Conservation (phyloP, 2,329 filamentous ascomycete species). For the Colletotrichum endophyticum region DNA sequence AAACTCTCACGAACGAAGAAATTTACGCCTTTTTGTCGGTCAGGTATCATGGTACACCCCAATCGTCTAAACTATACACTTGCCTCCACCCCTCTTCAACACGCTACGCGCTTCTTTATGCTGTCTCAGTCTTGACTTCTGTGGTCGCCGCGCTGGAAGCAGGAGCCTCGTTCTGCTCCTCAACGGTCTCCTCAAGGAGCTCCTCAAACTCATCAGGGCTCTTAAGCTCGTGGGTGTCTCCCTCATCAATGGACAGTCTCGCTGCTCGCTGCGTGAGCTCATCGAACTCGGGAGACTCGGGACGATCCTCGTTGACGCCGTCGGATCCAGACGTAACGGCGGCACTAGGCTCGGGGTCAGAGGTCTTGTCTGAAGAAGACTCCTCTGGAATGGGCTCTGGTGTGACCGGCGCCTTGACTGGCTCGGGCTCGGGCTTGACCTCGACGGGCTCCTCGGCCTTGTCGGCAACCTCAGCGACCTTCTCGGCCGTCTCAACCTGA, state of each 20-base stretch:
- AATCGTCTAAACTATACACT: slow-evolving; percentile 19
- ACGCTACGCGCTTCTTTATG: background rate
- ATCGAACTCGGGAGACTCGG: slow-evolving; percentile 3
- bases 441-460: slow-evolving; percentile 16
- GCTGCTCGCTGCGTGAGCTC: background rate
- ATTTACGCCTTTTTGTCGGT: slow-evolving; percentile 20
- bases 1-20: slow-evolving; percentile 14
- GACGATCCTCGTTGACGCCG: background rate
- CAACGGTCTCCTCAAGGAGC: background rate
- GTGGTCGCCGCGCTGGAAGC: background rate
- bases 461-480: slow-evolving; percentile 22
- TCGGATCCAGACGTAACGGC: background rate
- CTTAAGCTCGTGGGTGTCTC: slow-evolving; percentile 10
- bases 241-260: background rate
- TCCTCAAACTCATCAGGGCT: slow-evolving; percentile 20
- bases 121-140: slow-evolving; percentile 2
- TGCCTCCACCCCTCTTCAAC: background rate
- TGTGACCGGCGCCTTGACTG: background rate
- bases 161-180: background rate
- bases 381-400: slow-evolving; percentile 9
- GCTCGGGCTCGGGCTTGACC: background rate
- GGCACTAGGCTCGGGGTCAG: background rate
- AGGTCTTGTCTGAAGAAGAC: slow-evolving; percentile 9
- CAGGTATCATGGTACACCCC: slow-evolving; percentile 22
- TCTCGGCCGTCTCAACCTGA: slow-evolving; percentile 19